A percentile compares a stretch with the other conserved stretches of the same genome.
phyloP scores from a whole-genome alignment of 164 flowering plant genomes.

The Houttuynia cordata region DNA sequence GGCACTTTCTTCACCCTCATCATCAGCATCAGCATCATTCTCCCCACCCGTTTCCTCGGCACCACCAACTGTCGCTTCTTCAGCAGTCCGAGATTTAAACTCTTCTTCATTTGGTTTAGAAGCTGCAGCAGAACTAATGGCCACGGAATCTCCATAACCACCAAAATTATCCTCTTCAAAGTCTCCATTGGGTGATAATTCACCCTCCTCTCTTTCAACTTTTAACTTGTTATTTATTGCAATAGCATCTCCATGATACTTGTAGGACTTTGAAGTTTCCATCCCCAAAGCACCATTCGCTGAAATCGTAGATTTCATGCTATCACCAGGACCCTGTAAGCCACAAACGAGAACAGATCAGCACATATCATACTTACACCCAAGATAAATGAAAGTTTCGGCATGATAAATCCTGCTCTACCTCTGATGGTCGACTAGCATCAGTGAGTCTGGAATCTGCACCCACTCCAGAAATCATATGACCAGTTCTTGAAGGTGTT shows the following conservation, averaged over 20 bases:
- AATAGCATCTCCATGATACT: slow-evolving; percentile 32
- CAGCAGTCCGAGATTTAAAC: slow-evolving; percentile 28
- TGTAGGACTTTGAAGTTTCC: slow-evolving; percentile 26
- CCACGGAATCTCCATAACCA: slow-evolving; percentile 32
- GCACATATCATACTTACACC: not conserved
- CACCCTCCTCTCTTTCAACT: slow-evolving; percentile 89
- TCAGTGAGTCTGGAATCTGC: slow-evolving; percentile 18
- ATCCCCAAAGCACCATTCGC: slow-evolving; percentile 25
- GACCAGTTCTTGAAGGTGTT: slow-evolving; percentile 29
- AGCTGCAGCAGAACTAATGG: slow-evolving; percentile 11
- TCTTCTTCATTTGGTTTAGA: slow-evolving; percentile 34
- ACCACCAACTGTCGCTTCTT: slow-evolving; percentile 24
- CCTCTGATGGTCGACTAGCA: slow-evolving; percentile 21
- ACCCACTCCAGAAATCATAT: slow-evolving; percentile 24
- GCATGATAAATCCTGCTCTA: not conserved
- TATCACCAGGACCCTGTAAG: slow-evolving; percentile 15
- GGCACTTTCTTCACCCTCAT: slow-evolving; percentile 78
- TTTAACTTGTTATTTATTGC: slow-evolving; percentile 22
- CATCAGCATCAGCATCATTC: slow-evolving; percentile 69
- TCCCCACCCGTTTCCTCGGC: slow-evolving; percentile 38
- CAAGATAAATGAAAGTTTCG: not conserved
- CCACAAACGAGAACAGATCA: not conserved
- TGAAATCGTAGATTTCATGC: slow-evolving; percentile 16
- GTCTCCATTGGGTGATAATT: slow-evolving; percentile 76
- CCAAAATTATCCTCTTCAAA: slow-evolving; percentile 69